These are phyloP conservation scores for Priceomyces castillae DNA, from an alignment of 805 yeast species.

Conservation along the genomic window DNA sequence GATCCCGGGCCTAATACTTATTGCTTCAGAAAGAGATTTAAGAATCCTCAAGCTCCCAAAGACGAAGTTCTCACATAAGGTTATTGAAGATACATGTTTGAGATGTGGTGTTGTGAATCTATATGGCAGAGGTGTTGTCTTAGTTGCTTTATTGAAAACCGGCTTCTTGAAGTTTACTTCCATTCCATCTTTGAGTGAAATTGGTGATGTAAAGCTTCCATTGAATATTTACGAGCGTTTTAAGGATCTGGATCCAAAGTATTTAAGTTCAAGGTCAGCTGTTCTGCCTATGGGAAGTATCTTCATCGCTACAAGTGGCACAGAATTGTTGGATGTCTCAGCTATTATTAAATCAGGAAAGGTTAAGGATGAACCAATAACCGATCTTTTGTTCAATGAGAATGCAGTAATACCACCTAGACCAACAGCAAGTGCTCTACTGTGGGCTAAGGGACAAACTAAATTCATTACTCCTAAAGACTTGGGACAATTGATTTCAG, in stretches of 20 bases:
- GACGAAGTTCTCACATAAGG: slow-evolving; percentile 61
- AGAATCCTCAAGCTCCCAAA: slow-evolving; percentile 61
- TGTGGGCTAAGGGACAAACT: slow-evolving; percentile 79
- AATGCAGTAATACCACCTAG: slow-evolving; percentile 68
- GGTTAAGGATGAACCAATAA: slow-evolving; percentile 20
- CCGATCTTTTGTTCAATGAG: slow-evolving; percentile 68
- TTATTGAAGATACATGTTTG: slow-evolving; percentile 49
- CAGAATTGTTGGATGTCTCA: slow-evolving; percentile 38
- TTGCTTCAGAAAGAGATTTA: slow-evolving; percentile 56
- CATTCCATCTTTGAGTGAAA: slow-evolving; percentile 63
- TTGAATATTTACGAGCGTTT: slow-evolving; percentile 26
- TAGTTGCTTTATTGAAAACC: slow-evolving; percentile 44
- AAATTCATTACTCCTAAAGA: slow-evolving; percentile 60
- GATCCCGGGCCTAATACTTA: slow-evolving; percentile 60
- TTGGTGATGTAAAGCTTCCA: slow-evolving; percentile 42
- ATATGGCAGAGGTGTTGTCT: slow-evolving; percentile 43
- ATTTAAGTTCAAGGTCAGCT: slow-evolving; percentile 20
- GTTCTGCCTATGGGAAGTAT: slow-evolving; percentile 54
- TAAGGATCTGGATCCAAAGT: slow-evolving; percentile 15
- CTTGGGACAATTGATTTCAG: slow-evolving; percentile 65
- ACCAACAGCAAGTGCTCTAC: slow-evolving; percentile 75
- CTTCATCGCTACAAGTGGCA: slow-evolving; percentile 51
- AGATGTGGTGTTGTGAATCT: slow-evolving; percentile 50
- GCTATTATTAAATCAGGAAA: slow-evolving; percentile 18
- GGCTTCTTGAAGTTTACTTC: slow-evolving; percentile 49